Conservation (phyloP, 257 asterid species). For the Nicotiana benthamiana region DNA sequence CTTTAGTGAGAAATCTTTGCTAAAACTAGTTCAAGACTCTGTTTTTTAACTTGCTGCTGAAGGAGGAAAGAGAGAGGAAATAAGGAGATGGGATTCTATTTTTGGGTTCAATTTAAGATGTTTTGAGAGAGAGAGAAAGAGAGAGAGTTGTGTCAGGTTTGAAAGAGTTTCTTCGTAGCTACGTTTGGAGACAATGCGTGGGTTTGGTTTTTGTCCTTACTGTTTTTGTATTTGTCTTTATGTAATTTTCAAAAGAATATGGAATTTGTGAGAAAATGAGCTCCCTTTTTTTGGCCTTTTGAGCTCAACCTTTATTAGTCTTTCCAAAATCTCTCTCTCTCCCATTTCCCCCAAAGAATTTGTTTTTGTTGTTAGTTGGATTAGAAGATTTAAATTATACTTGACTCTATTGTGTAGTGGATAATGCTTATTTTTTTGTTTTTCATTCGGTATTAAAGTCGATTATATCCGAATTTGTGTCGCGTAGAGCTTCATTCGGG, state of each 20-base stretch:
- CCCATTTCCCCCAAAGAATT: neutral
- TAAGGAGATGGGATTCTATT: neutral
- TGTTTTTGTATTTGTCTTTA: constrained; percentile 34
- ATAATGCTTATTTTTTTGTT: too few relatives aligned
- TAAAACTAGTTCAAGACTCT: neutral
- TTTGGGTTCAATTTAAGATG: neutral
- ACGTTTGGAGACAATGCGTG: constrained; percentile 49
- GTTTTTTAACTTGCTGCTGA: neutral
- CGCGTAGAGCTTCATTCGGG: too few relatives aligned
- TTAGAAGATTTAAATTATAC: neutral
- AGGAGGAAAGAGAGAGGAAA: neutral
- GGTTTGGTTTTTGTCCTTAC: constrained; percentile 32
- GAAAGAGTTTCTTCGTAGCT: constrained; percentile 30
- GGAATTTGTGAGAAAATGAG: constrained; percentile 80
- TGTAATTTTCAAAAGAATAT: constrained; percentile 43
- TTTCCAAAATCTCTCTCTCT: constrained; percentile 15
- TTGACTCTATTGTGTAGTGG: neutral
- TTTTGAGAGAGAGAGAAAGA: neutral
- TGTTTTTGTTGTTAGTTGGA: neutral
- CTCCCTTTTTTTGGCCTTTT: constrained; percentile 1
- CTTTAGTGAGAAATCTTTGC: neutral
- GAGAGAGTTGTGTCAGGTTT: constrained; percentile 11
- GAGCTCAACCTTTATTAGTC: constrained; percentile 8
- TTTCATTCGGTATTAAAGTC: too few relatives aligned
- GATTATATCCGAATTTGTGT: too few relatives aligned